Evolutionary conservation across 2,329 filamentous ascomycete species (phyloP), one percentile per base, ranked within the genome.

Genomic region (Myriosclerotinia scirpicola): DNA sequence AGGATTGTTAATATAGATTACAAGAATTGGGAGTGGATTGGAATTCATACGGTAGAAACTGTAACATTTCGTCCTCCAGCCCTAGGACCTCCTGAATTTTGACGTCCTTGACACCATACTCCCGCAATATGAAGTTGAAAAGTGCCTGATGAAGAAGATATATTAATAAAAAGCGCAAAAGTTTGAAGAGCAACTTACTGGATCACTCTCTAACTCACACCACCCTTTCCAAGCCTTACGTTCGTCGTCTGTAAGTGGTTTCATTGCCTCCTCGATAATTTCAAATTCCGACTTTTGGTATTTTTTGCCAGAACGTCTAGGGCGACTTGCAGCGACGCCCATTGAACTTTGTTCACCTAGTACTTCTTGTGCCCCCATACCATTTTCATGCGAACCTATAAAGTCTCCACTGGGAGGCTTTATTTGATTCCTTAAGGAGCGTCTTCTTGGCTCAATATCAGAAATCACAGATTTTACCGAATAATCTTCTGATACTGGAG

Each of bases 121-220:
- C 88, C 44, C 85, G 84, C 4, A 98, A 82, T 76, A 98, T 94
- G 50, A 87, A 86, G 73, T 93, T 95, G 81, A 98, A 97, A 73
- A 93, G 88, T 38, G 86, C 88, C 91, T 93, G 34, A n/a, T 22
- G 38, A 52, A 30, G 8, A 44, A 34, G 17, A 17, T 14, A 17
- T 40, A n/a, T 61, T n/a, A 56, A 50, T 50, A 26, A 36, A 36
- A n/a, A 38, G 38, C 14, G 17, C 5, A 5, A 14, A 40, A 9
- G 17, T 61, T 26, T 9, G 54, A 40, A 20, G 34, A 54, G 30
- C 12, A 58, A 75, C 85, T 78, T 78, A 92, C 92, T 9, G 93
- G 93, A 69, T 97, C 93, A 8, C 92, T 96, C 78, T 97, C 93
- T 60, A 98, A 84, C 75, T 97, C 93, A 67, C 89, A 85, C 87